Base-by-base conservation (phyloP, 2,329 filamentous ascomycete species). In the Gnomoniopsis sp. region DNA sequence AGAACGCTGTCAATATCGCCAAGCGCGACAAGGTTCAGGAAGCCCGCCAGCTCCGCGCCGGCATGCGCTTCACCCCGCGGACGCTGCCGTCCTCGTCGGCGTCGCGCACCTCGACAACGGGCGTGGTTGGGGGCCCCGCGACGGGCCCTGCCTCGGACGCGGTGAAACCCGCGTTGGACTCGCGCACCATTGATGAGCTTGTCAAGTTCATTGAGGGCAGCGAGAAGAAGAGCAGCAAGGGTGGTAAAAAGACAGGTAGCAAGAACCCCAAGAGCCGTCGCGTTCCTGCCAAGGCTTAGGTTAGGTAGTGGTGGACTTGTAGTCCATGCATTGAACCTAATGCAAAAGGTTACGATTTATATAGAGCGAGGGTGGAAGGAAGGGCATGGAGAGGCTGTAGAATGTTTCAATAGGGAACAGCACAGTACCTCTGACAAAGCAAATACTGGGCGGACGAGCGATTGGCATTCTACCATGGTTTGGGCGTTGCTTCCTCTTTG, bases 1-100 rank as follows among this genome's bases (percentile, higher is more conserved):
- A 96, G 74, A 97, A 96, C 68, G 95, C 95, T 48, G 95, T 99
- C 44, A 89, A 87, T 36, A 92, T 98, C 65, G 93, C 93, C 53
- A 97, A 96, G 79, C 92, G 96, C 69, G 89, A 91, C 61, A 96
- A 96, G 77, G 90, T 95, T 64, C 81, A 90, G 41, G 88, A 95
- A 74, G 86, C 87, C 50, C 86, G 88, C 57, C 84, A 89, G 61
- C 80, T 93, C 47, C 86, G 88, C 61, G 82, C 88, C 10, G 84
- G 82, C 49, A 88, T 93, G 65, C 82, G 85, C 57, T 85, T 93
- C 68, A 86, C 84, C 21, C 79, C 86, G 23, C 80, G 83, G 46
- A 83, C 84, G 62, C 81, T 88, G 55, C 84, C 85, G 8, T 54
- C 58, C 30, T 41, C 44, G 44, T 19, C 85, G 8, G 54, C 58